A percentile compares a stretch with the other conserved stretches of the same genome.
phyloP scores from a whole-genome alignment of 1,139 yeast genomes.

The Arxiozyma slooffiae region DNA sequence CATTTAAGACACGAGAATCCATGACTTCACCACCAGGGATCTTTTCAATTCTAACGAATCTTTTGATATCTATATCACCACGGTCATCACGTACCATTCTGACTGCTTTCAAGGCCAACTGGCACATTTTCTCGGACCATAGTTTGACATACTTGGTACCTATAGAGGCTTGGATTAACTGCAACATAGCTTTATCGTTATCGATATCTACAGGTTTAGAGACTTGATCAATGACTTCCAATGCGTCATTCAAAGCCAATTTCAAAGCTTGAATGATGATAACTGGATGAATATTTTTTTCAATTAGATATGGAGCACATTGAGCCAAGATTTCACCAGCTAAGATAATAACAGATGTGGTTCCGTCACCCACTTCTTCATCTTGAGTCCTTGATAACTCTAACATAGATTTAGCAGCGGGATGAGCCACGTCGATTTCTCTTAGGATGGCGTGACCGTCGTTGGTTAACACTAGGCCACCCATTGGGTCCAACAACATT shows the following conservation, averaged over 20 bases:
- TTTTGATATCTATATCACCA: constrained; percentile 76
- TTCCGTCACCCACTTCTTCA: constrained; percentile 98
- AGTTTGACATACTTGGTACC: constrained; percentile 91
- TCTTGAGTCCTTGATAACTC: constrained; percentile 96
- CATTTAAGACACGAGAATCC: constrained; percentile 79
- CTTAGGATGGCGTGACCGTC: constrained; percentile 93
- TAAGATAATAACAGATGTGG: constrained; percentile 86
- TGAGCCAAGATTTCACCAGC: constrained; percentile 97
- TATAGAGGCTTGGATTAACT: constrained; percentile 79
- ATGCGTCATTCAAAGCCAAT: constrained; percentile 82
- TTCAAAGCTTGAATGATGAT: constrained; percentile 90
- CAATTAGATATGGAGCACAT: constrained; percentile 79
- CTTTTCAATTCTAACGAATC: constrained; percentile 89
- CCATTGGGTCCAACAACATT: constrained; percentile 97
- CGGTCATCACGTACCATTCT: constrained; percentile 51
- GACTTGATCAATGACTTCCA: constrained; percentile 76
- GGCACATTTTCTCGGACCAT: constrained; percentile 91
- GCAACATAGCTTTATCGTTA: constrained; percentile 79
- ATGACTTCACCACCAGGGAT: constrained; percentile 96
- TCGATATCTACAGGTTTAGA: constrained; percentile 76
- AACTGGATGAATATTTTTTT: constrained; percentile 94
- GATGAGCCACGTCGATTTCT: constrained; percentile 88
- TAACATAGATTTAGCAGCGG: constrained; percentile 98
- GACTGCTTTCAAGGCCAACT: constrained; percentile 78
- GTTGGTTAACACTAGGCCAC: constrained; percentile 93